Evolutionary conservation across 2,329 filamentous ascomycete genomes (phyloP).

Genomic region (Simplicillium aogashimaense): DNA sequence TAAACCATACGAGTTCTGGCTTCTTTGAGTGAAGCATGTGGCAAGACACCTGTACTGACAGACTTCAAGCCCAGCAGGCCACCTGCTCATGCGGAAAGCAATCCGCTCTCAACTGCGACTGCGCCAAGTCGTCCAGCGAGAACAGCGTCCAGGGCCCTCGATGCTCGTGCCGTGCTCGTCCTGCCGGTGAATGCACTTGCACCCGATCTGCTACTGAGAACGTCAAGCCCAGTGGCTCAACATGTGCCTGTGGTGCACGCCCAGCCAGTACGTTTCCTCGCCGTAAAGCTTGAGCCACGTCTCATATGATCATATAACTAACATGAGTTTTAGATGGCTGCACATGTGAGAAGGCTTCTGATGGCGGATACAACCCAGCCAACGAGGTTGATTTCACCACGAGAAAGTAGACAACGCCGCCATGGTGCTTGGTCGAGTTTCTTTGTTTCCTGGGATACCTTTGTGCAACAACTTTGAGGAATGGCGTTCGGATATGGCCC

Average conservation of each 20-base stretch:
- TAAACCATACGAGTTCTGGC: constrained; percentile 9
- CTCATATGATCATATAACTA: no score
- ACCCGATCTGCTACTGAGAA: constrained; percentile 65
- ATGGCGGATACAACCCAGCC: constrained; percentile 48
- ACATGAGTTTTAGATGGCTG: constrained; percentile 44
- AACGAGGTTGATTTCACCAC: constrained; percentile 86
- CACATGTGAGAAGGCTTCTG: constrained; percentile 70
- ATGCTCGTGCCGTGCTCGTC: constrained; percentile 76
- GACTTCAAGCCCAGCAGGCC: constrained; percentile 46
- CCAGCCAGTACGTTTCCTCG: constrained; percentile 47
- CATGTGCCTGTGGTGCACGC: constrained; percentile 71
- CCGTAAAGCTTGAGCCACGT: neutral
- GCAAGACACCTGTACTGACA: no score
- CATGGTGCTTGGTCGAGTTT: no score
- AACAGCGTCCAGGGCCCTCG: constrained; percentile 64
- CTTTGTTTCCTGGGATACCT: no score
- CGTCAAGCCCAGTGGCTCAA: constrained; percentile 41
- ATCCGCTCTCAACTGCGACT: constrained; percentile 76
- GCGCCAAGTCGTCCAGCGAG: constrained; percentile 65
- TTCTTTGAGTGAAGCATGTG: no score
- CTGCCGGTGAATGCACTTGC: constrained; percentile 74
- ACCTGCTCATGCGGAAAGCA: constrained; percentile 87
- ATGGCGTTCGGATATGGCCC: no score
- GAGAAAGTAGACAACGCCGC: constrained; percentile 29
- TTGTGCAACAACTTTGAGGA: no score